Evolutionary conservation across 768 basidiomycete species (phyloP).

Genomic region (Mycena vitilis): DNA sequence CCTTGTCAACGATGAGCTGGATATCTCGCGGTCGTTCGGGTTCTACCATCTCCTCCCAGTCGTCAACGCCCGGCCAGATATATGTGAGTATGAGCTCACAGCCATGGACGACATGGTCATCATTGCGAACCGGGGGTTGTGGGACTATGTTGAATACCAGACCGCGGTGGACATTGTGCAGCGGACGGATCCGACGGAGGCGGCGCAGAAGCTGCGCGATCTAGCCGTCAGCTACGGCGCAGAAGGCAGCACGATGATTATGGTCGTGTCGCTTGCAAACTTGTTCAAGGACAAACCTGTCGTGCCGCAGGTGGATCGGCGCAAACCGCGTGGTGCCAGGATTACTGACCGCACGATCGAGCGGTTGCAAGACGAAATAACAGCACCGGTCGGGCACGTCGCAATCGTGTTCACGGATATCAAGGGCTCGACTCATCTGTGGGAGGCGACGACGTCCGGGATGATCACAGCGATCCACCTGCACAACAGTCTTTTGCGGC

Average conservation of each 20-base stretch:
- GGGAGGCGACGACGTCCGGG: constrained; percentile 89
- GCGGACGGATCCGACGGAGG: constrained; percentile 71
- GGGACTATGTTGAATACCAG: constrained; percentile 95
- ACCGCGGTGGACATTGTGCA: constrained; percentile 96
- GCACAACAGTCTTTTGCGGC: constrained; percentile 90
- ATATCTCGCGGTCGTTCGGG: constrained; percentile 92
- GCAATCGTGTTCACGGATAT: constrained; percentile 98
- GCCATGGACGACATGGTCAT: constrained; percentile 96
- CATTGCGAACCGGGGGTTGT: constrained; percentile 91
- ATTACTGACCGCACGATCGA: constrained; percentile 69
- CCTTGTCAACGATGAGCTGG: constrained; percentile 90
- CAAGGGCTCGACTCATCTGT: constrained; percentile 93
- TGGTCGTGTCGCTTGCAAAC: constrained; percentile 90
- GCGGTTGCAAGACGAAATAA: constrained; percentile 82
- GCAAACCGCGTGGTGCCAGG: constrained; percentile 28
- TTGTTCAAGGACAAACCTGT: constrained; percentile 60
- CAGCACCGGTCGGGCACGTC: constrained; percentile 86
- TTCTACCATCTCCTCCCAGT: constrained; percentile 91
- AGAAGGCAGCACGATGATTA: constrained; percentile 95
- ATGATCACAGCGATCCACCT: constrained; percentile 94
- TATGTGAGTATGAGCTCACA: constrained; percentile 73
- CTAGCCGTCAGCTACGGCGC: constrained; percentile 98
- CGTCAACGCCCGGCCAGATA: constrained; percentile 89
- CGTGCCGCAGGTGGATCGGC: neutral
- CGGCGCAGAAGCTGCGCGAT: constrained; percentile 96